These are phyloP conservation scores for Apostasia shenzhenica DNA, from an alignment of 106 monocot genomes.

Conservation along the genomic window DNA sequence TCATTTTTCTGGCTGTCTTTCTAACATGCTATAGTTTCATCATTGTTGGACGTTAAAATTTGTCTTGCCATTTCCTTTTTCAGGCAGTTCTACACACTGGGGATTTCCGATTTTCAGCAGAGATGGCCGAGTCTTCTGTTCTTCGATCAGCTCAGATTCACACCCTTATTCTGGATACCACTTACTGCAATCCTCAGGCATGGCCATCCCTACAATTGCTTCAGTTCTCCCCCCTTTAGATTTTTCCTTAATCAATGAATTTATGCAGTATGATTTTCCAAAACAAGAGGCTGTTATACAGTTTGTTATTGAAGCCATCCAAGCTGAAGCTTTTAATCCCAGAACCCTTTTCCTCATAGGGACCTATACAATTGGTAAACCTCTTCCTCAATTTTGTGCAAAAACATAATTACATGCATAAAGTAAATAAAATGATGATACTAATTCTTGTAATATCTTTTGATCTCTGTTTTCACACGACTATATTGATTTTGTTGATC, in stretches of 20 bases:
- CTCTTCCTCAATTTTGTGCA: not conserved
- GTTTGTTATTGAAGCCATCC: constrained; percentile 97
- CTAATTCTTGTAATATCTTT: not conserved
- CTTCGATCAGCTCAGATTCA: constrained; percentile 55
- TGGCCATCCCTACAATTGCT: constrained; percentile 6
- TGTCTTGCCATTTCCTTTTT: not conserved
- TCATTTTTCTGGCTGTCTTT: not conserved
- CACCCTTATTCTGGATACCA: constrained; percentile 91
- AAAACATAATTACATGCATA: not conserved
- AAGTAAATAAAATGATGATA: not conserved
- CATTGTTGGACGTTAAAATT: not conserved
- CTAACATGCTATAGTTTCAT: not conserved
- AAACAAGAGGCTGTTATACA: constrained; percentile 89
- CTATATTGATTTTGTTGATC: not conserved
- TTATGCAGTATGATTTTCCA: constrained; percentile 90
- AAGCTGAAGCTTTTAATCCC: constrained; percentile 96
- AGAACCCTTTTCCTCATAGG: constrained; percentile 93
- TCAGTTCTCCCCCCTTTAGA: not conserved
- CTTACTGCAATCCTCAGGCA: constrained; percentile 93
- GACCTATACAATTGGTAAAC: constrained; percentile 87
- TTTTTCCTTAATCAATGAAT: not conserved
- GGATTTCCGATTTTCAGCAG: constrained; percentile 86
- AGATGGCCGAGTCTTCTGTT: constrained; percentile 56
- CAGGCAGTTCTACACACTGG: constrained; percentile 94
- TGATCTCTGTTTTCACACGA: not conserved